Evolutionary conservation across 441 rosid species (phyloP).

Genomic region (Rhodomyrtus psidioides): DNA sequence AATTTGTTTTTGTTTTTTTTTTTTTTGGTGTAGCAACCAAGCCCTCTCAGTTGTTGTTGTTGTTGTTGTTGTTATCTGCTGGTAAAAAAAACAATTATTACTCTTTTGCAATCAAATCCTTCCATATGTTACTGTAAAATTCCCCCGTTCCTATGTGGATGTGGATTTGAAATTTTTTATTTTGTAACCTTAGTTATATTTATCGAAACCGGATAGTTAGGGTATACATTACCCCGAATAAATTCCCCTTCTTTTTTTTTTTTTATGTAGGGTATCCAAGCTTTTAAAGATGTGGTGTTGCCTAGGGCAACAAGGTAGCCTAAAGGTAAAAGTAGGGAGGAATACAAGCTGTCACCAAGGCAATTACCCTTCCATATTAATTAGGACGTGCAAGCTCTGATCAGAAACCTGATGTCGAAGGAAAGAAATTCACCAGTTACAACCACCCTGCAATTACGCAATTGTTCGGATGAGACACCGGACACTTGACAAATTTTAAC

Average conservation of each 20-base stretch:
- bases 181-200: too few relatives aligned
- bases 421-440: neutral
- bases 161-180: too few relatives aligned
- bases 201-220: too few relatives aligned
- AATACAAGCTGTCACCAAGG: neutral
- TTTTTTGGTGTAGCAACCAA: too few relatives aligned
- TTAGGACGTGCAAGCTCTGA: neutral
- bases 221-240: neutral
- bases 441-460: neutral
- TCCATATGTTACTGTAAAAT: too few relatives aligned
- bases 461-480: rapidly evolving
- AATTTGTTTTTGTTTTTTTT: too few relatives aligned
- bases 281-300: neutral
- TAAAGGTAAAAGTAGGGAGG: neutral
- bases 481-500: neutral
- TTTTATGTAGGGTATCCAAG: neutral
- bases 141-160: too few relatives aligned
- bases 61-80: too few relatives aligned
- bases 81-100: too few relatives aligned
- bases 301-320: neutral
- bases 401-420: neutral
- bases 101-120: too few relatives aligned
- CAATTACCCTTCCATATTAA: neutral
- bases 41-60: too few relatives aligned
- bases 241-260: neutral